Base-by-base conservation (phyloP, 179 eudicot species). In the Camellia oleifera region DNA sequence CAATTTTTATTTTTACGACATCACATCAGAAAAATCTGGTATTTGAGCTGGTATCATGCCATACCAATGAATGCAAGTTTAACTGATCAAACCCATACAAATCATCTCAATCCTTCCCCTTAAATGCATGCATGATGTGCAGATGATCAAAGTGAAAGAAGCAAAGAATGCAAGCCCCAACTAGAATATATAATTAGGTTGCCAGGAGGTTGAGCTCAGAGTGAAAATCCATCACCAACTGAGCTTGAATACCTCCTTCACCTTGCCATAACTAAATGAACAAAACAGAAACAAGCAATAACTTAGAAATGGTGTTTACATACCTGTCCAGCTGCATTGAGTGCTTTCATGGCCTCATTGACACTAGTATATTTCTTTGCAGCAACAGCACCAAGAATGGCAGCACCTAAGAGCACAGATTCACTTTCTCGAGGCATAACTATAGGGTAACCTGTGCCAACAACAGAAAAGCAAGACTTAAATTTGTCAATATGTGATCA, bases 371-470 rank as follows among this genome's bases (percentile, higher is more conserved):
- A 94, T 52, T 89, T 91, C 87, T 94, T 94, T 54, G 98, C 92
- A 82, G 97, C 99, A 81, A 96, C 99, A 82, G 98, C 92, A 82
- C 99, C 99, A 68, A 96, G 92, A 88, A 94, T 91, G 73, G 99
- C 94, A 85, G 99, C 94, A 72, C 99, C 99, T 77, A 96, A 81
- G 48, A 96, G 90, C 79, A 96, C 99, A 26, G 98, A 90, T 85
- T 94, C 97, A 65, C 82, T 97, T 87, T 97, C 99, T 82, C 93
- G 80, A 26, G 99, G 99, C 74, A 97, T 94, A 85, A 91, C 81
- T 72, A 97, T 88, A 8, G 99, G 95, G 73, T 83, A 91, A 76
- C 99, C 98, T 94, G 88, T 15, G 14, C 58, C 74, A 81, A 78
- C 0, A 7, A 14, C 26, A 74, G 69, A 23, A 42, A 69, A 58